Evolutionary conservation across 2,329 filamentous ascomycete genomes (phyloP).

Genomic region (Fusarium sarcochroum): DNA sequence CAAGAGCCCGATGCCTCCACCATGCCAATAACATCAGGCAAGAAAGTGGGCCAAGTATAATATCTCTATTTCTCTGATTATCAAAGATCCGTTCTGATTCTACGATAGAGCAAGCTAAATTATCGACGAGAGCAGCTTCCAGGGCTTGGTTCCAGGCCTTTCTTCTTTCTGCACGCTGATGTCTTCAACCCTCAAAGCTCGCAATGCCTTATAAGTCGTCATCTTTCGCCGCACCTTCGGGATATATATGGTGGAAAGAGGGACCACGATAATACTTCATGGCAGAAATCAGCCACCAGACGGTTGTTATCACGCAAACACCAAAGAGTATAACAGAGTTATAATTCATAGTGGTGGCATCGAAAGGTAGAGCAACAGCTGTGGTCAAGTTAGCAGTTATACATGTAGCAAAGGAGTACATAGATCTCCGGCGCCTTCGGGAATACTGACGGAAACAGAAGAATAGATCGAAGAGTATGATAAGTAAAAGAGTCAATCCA

Average conservation of each 20-base stretch:
- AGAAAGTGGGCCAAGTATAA: too few species aligned
- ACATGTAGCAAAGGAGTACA: neutral
- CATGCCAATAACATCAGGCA: too few species aligned
- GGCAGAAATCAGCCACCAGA: slow-evolving; percentile 44
- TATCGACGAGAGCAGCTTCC: too few species aligned
- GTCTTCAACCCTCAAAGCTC: neutral
- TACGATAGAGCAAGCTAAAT: too few species aligned
- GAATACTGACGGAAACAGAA: slow-evolving; percentile 48
- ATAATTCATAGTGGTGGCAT: slow-evolving; percentile 46
- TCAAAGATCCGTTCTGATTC: too few species aligned
- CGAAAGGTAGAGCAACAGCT: slow-evolving; percentile 44
- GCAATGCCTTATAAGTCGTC: neutral
- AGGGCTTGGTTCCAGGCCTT: too few species aligned
- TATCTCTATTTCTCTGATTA: too few species aligned
- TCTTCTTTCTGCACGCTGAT: too few species aligned
- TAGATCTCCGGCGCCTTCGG: neutral
- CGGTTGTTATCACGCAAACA: slow-evolving; percentile 26
- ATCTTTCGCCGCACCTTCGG: neutral
- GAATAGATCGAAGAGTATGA: slow-evolving; percentile 43
- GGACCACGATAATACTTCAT: slow-evolving; percentile 41
- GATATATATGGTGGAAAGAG: slow-evolving; percentile 19
- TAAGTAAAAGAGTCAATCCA: slow-evolving; percentile 34
- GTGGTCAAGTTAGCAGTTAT: slow-evolving; percentile 2
- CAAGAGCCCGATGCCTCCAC: too few species aligned
- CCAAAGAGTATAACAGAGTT: slow-evolving; percentile 45